A percentile compares a stretch with the other conserved stretches of the same genome.
phyloP scores from a whole-genome alignment of 139 green algal species.

The Tetradesmus lagerheimii region DNA sequence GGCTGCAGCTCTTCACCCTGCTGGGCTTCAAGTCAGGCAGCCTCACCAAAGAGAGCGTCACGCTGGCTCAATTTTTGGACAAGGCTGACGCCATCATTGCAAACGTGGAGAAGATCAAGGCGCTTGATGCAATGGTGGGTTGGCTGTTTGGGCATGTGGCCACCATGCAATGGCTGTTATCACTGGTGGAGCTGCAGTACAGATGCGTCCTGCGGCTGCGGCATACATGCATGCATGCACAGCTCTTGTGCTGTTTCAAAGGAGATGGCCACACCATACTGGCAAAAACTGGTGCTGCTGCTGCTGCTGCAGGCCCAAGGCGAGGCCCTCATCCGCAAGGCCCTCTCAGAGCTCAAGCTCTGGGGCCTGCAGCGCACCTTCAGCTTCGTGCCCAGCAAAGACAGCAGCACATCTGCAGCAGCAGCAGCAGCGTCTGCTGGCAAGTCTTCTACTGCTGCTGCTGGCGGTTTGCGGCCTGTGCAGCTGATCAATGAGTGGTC shows the following conservation, averaged over 20 bases:
- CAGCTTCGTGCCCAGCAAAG: slow-evolving; percentile 53
- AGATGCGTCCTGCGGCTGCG: background rate
- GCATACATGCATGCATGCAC: too few species aligned
- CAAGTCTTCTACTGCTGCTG: slow-evolving; percentile 3
- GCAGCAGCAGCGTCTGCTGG: background rate
- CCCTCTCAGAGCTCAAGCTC: slow-evolving; percentile 83
- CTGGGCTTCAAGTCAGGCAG: slow-evolving; percentile 66
- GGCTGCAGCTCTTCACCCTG: slow-evolving; percentile 81
- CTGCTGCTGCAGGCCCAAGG: slow-evolving; percentile 70
- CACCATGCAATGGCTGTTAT: background rate
- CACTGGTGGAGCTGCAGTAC: background rate
- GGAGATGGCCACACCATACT: too few species aligned
- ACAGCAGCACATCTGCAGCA: slow-evolving; percentile 3
- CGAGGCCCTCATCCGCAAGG: slow-evolving; percentile 82
- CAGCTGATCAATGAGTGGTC: slow-evolving; percentile 88
- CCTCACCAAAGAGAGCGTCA: slow-evolving; percentile 76
- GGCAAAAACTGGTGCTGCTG: background rate
- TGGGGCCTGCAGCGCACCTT: slow-evolving; percentile 85
- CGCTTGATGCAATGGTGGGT: slow-evolving; percentile 73
- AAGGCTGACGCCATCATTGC: slow-evolving; percentile 68
- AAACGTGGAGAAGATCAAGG: slow-evolving; percentile 73
- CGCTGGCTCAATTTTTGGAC: slow-evolving; percentile 80
- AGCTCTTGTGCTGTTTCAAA: too few species aligned
- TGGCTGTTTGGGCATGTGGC: too few species aligned
- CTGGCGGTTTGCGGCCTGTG: slow-evolving; percentile 40